Conservation (phyloP, 495 filamentous ascomycete genomes). For the Aspergillus indologenus region DNA sequence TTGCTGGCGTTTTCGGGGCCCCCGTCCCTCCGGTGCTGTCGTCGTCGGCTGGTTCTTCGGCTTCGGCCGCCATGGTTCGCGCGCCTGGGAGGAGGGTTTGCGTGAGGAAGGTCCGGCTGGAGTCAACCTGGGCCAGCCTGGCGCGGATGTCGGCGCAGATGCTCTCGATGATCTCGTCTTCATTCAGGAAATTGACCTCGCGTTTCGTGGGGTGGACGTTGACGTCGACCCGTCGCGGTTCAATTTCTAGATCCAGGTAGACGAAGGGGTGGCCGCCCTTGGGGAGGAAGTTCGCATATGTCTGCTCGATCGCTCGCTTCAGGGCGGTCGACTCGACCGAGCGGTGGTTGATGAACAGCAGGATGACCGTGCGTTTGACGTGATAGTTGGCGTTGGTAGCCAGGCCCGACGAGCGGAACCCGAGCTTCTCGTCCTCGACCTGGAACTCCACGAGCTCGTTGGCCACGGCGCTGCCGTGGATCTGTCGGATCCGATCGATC, state of each 20-base stretch:
- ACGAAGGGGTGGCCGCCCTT: slow-evolving; percentile 94
- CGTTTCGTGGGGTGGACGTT: slow-evolving; percentile 98
- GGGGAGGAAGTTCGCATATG: slow-evolving; percentile 84
- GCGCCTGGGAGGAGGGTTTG: slow-evolving; percentile 81
- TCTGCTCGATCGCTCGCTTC: slow-evolving; percentile 87
- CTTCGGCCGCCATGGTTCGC: slow-evolving; percentile 32
- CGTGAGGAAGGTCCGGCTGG: slow-evolving; percentile 89
- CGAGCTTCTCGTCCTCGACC: slow-evolving; percentile 69
- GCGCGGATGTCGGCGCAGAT: slow-evolving; percentile 79
- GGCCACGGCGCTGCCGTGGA: slow-evolving; percentile 81
- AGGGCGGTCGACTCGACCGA: slow-evolving; percentile 91
- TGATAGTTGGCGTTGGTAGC: slow-evolving; percentile 95
- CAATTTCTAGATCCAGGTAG: slow-evolving; percentile 90
- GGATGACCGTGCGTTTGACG: slow-evolving; percentile 81
- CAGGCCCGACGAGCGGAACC: slow-evolving; percentile 77
- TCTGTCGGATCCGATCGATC: slow-evolving; percentile 81
- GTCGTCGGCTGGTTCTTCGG: slow-evolving; percentile 20
- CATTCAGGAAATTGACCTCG: slow-evolving; percentile 97
- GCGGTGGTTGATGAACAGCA: slow-evolving; percentile 97
- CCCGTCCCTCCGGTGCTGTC: slow-evolving; percentile 1
- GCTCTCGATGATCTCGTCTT: slow-evolving; percentile 91
- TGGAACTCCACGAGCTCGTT: slow-evolving; percentile 84
- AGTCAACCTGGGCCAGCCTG: slow-evolving; percentile 84
- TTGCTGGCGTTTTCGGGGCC: slow-evolving; percentile 38
- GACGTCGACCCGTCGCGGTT: slow-evolving; percentile 90